These are phyloP conservation scores for Botrytis byssoidea DNA, from an alignment of 2,329 filamentous ascomycete species.

Conservation along the genomic window DNA sequence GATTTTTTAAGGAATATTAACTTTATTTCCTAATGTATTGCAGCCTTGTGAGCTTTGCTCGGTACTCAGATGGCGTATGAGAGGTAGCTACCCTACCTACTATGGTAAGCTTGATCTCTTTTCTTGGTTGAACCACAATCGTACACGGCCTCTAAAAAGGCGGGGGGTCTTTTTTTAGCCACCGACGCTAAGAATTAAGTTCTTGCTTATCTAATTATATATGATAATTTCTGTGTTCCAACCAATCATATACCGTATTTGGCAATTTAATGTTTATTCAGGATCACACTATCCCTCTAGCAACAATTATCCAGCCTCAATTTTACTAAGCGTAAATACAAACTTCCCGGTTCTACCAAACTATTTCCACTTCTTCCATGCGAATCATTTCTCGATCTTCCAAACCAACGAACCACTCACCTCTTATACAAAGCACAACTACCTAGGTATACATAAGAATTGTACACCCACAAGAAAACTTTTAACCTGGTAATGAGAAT, in stretches of 20 bases:
- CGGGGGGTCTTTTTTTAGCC: constrained; percentile 5
- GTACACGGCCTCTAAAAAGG: constrained; percentile 9
- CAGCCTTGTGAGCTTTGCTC: constrained; percentile 23
- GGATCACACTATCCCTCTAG: neutral
- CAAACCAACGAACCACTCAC: constrained; percentile 5
- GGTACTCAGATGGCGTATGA: neutral
- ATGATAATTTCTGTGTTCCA: neutral
- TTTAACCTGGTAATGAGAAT: neutral
- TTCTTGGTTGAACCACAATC: neutral
- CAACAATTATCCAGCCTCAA: constrained; percentile 11
- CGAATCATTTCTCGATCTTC: constrained; percentile 20
- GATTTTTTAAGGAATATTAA: neutral
- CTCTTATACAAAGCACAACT: constrained; percentile 7
- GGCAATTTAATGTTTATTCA: neutral
- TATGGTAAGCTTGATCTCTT: neutral
- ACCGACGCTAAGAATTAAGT: neutral
- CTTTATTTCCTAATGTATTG: neutral
- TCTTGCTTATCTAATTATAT: constrained; percentile 9
- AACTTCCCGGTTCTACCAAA: constrained; percentile 11
- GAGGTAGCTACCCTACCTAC: neutral
- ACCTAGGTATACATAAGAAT: neutral
- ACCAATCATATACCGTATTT: neutral
- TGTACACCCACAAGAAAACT: neutral
- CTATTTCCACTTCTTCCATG: constrained; percentile 7
- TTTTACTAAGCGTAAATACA: constrained; percentile 15